Conservation (phyloP, 768 basidiomycete genomes). For the Rhodosporidiobolus odoratus region DNA sequence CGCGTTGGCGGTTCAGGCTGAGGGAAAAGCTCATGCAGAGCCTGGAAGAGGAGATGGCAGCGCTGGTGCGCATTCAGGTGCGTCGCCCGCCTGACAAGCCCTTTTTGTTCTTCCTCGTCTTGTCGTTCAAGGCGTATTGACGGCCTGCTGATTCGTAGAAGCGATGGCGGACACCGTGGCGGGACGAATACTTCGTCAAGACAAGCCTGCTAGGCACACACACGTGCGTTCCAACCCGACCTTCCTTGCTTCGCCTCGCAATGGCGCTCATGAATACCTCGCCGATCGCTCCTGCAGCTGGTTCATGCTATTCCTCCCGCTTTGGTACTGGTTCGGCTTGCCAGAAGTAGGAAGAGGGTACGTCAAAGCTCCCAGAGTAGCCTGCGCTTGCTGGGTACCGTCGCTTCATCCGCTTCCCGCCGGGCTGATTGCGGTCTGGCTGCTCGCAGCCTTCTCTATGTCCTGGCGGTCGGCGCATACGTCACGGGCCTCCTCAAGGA, state of each 20-base stretch:
- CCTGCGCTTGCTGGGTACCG: no score
- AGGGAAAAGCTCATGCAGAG: constrained; percentile 23
- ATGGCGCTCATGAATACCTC: no score
- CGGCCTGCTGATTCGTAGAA: background rate
- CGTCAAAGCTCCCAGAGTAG: no score
- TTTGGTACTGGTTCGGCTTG: constrained; percentile 83
- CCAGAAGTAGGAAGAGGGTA: constrained; percentile 67
- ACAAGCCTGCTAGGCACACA: constrained; percentile 75
- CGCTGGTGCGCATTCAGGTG: constrained; percentile 33
- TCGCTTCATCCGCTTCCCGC: background rate
- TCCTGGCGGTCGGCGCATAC: constrained; percentile 53
- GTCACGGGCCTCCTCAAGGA: constrained; percentile 78
- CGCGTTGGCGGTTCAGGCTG: constrained; percentile 26
- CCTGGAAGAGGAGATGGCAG: constrained; percentile 32
- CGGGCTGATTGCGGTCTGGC: no score
- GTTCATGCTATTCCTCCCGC: constrained; percentile 82
- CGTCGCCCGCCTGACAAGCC: no score
- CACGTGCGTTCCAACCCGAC: constrained; percentile 46
- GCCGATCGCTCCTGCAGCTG: constrained; percentile 12
- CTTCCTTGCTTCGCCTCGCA: background rate
- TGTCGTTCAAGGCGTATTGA: background rate
- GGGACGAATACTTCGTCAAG: constrained; percentile 75
- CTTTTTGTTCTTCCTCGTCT: no score
- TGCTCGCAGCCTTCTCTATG: constrained; percentile 29
- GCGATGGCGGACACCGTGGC: constrained; percentile 20